Evolutionary conservation across 2,329 filamentous ascomycete genomes (phyloP).

Genomic region (Colletotrichum karsti): DNA sequence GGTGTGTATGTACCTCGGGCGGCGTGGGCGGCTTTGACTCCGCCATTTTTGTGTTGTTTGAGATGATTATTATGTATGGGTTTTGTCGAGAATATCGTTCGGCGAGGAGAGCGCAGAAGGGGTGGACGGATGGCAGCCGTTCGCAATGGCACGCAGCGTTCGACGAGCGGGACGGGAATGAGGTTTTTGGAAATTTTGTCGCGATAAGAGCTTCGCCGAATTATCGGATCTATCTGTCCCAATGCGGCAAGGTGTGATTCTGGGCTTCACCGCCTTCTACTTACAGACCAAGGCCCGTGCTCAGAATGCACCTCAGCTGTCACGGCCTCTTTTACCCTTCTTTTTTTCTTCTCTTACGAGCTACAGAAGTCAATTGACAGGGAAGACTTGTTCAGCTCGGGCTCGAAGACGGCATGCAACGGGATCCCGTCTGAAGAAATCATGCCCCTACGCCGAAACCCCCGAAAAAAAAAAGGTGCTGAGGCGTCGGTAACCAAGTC

Average conservation of each 20-base stretch:
- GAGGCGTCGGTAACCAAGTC: not conserved
- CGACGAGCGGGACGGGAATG: not conserved
- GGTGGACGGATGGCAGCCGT: not conserved
- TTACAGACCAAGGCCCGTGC: not conserved
- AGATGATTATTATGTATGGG: not conserved
- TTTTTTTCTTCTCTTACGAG: not conserved
- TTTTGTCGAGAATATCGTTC: no score
- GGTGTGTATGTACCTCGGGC: constrained; percentile 28
- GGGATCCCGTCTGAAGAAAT: not conserved
- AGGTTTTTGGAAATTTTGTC: constrained; percentile 28
- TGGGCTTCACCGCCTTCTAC: not conserved
- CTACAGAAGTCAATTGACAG: constrained; percentile 6
- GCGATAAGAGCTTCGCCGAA: constrained; percentile 29
- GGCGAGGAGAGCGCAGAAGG: not conserved
- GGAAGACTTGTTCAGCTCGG: not conserved
- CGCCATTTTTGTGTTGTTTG: constrained; percentile 25
- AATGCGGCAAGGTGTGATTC: not conserved
- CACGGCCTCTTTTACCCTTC: not conserved
- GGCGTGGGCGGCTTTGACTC: constrained; percentile 33
- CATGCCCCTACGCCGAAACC: not conserved
- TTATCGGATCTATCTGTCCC: constrained; percentile 25
- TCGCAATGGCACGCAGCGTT: constrained; percentile 3
- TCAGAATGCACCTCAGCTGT: not conserved
- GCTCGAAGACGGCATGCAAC: not conserved
- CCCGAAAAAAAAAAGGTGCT: not conserved